Base-by-base conservation (phyloP, 2,329 filamentous ascomycete genomes). In the Sclerotinia nivalis region DNA sequence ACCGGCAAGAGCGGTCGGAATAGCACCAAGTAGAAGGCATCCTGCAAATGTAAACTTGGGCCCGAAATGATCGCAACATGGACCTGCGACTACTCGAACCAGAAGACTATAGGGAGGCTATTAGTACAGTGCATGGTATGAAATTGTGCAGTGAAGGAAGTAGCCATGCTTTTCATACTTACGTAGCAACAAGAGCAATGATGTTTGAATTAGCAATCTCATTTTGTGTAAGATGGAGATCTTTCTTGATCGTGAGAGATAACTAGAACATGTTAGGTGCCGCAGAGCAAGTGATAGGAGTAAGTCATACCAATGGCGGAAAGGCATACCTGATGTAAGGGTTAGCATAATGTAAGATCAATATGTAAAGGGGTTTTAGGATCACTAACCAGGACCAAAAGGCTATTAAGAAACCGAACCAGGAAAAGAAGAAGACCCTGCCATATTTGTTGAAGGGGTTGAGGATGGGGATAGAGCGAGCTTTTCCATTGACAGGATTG, bases 151-250 rank as follows among this genome's bases (percentile, higher is more conserved):
- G 18, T 69, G 31, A 28, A 12, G n/a, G 50, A 22, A 50, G 9
- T 28, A n/a, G 22, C 47, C 15, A 28, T 20, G 28, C 45, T 20
- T 61, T 25, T 40, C n/a, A 37, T 49, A 72, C 74, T 73, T 54
- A 76, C 74, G 90, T 92, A 43, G 89, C 91, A 68, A 85, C 82
- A 6, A 97, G 84, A 8, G 93, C 93, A 70, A 96, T 86, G 72
- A 97, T 95, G 80, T 97, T 97, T 50, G 93, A 97, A 82, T 97
- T 97, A 75, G 91, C 88, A 67, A 97, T 85, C 79, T 97, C 86
- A 47, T 83, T 83, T 37, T 89, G 83, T 15, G 86, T 89, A 75
- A 97, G 87, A 66, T 88, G 79, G 47, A 97, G 86, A 77, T 97
- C 93, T 73, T 89, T 84, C 78, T 90, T 90, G 82, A 97, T 96